Base-by-base conservation (phyloP, 2,329 filamentous ascomycete species). In the Diaporthe velutina region DNA sequence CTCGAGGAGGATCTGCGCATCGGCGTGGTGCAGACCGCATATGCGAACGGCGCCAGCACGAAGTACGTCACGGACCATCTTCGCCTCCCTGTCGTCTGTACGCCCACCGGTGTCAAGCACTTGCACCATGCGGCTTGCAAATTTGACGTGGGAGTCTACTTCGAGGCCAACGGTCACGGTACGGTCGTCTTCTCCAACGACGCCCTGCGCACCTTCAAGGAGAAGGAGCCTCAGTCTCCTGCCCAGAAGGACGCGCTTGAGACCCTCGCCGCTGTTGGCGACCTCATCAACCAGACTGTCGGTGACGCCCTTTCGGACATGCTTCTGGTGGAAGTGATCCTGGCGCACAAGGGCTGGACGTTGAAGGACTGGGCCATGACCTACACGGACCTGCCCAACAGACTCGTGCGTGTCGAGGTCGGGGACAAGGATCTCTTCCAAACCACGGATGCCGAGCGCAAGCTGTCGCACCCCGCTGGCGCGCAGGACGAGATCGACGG, bases 231-330 rank as follows among this genome's bases (percentile, higher is more conserved):
- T 8, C 93, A 97, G 83, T 98, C 95, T 0, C 96, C 97, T 0
- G 96, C 95, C 9, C 96, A 98, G 84, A 94, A 96, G 82, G 94
- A 95, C 79, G 95, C 96, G 2, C 90, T 98, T 19, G 94, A 98
- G 73, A 95, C 93, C 12, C 92, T 99, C 1, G 89, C 91, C 71
- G 96, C 95, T 15, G 90, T 98, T 71, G 93, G 93, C 68, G 94
- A 98, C 79, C 90, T 99, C 77, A 98, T 99, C 88, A 99, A 99
- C 88, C 97, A 99, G 87, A 97, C 97, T 1, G 96, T 98, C 61
- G 97, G 97, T 71, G 97, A 99, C 82, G 97, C 97, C 61, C 90
- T 99, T 74, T 98, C 95, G 0, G 97, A 99, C 85, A 94, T 98
- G 90, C 91, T 99, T 60, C 92, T 99, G 81, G 96, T 98, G 52